Evolutionary conservation across 257 asterid genomes (phyloP).

Genomic region (Nicotiana undulata): DNA sequence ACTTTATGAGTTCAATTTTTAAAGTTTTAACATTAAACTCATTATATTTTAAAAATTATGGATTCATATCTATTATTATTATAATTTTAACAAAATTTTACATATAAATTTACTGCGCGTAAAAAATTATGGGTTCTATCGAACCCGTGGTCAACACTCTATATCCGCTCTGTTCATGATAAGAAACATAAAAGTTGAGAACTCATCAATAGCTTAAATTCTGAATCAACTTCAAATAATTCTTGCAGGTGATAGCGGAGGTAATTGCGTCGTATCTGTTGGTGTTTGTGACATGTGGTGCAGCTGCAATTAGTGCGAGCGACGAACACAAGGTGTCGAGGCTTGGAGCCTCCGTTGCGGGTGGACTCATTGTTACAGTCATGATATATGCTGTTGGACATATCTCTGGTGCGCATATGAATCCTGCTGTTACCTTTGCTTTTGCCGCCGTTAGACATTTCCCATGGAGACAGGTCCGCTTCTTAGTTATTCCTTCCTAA

Average conservation of each 20-base stretch:
- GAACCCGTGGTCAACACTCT: too few species aligned
- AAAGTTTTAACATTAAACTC: too few species aligned
- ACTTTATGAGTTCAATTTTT: too few species aligned
- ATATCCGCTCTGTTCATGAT: too few species aligned
- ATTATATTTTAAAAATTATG: too few species aligned
- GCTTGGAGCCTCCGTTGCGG: constrained; percentile 76
- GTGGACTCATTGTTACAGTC: constrained; percentile 82
- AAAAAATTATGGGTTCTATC: too few species aligned
- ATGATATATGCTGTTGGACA: constrained; percentile 93
- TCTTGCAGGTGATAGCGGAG: constrained; percentile 56
- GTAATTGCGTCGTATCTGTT: constrained; percentile 54
- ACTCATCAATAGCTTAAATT: too few species aligned
- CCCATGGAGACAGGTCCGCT: constrained; percentile 71
- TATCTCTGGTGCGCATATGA: constrained; percentile 92
- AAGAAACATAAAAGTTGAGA: too few species aligned
- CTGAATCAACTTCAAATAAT: too few species aligned
- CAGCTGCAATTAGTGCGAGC: constrained; percentile 51
- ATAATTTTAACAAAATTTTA: too few species aligned
- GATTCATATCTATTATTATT: too few species aligned
- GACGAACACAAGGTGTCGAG: constrained; percentile 52
- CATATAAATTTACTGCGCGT: too few species aligned
- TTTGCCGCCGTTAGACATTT: constrained; percentile 71
- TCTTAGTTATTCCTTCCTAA: neutral
- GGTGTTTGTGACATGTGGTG: constrained; percentile 81
- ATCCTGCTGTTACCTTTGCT: constrained; percentile 83